Percentiles rank a stretch among this genome's conserved stretches.
phyloP scores from a whole-genome alignment of 2,329 filamentous ascomycete genomes.

The Microascus cirrosus region DNA sequence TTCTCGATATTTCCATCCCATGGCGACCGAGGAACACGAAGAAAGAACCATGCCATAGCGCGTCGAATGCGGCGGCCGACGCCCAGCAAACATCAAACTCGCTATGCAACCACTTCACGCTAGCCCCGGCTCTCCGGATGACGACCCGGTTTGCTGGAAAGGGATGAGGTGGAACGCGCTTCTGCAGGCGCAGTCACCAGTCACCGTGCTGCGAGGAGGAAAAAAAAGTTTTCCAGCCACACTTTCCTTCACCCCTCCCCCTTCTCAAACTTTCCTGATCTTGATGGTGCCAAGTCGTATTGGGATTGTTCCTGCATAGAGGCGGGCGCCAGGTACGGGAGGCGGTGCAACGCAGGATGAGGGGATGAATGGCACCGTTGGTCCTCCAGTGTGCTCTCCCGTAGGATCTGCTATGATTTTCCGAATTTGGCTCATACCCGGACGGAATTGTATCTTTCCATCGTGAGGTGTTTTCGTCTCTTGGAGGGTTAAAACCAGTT shows the following conservation, averaged over 20 bases:
- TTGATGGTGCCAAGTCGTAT: not conserved
- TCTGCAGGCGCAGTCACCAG: not conserved
- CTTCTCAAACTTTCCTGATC: not conserved
- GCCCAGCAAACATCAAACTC: not conserved
- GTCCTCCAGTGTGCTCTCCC: not conserved
- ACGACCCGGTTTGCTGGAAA: slow-evolving; percentile 4
- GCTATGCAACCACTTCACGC: not conserved
- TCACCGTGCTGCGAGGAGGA: not conserved
- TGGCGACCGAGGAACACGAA: not conserved
- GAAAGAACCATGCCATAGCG: not conserved
- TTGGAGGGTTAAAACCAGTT: not conserved
- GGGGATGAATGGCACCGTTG: not conserved
- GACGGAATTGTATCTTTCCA: not conserved
- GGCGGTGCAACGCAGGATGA: not conserved
- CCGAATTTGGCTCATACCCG: not conserved
- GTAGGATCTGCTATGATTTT: not conserved
- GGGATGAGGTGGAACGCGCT: not conserved
- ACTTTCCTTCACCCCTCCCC: not conserved
- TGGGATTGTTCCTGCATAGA: not conserved
- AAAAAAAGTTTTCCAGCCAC: not conserved
- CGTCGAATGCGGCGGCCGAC: not conserved
- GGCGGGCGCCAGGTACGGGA: not conserved
- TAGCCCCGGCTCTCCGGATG: not conserved
- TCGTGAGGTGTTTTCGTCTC: not conserved
- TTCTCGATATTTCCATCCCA: too few relatives aligned